Evolutionary conservation across 805 yeast species (phyloP), one percentile per base, ranked within the genome.

Genomic region (Candida boidinii): DNA sequence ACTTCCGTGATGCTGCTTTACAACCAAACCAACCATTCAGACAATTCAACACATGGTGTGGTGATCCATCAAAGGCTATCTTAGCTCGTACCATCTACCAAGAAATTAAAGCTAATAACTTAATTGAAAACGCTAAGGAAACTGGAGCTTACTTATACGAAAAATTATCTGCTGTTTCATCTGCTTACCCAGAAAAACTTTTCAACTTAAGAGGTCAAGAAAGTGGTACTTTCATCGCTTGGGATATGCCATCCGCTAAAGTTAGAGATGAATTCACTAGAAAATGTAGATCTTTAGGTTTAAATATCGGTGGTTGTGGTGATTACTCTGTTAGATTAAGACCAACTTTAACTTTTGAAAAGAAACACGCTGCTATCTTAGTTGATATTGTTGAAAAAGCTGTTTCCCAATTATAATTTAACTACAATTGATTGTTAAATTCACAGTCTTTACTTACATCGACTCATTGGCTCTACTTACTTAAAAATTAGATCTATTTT

Each of bases 11-110:
- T 60, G 76, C 81, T 30, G 79, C 76, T 48, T 61, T 83, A 39
- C 68, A 79, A 45, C 94, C 94, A 50, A 68, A 75, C 58, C 57
- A 60, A 51, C 76, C 94, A n/a, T 83, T 79, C 70, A 76, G 94
- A 58, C 94, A 84, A 68, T 83, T 83, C 73, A 83, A 83, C 76
- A 83, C 94, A 38, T 83, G 94, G 94, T 81, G 90, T 63, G 94
- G 94, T 49, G 94, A 83, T 62, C 88, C 94, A 56, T 79, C 87
- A 38, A 76, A 79, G 61, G 70, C 81, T 55, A 64, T 83, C 48
- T 66, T 85, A 48, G 82, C 88, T 36, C 77, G 80, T 50, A 76
- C 84, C 43, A 80, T 84, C 52, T 74, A 73, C 48, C 55, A 69
- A 43, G 87, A 83, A 62, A 64, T 81, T 30, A 59, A 63, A 30